These are phyloP conservation scores for Saccharum hybrid DNA, from an alignment of 202 grass and related monocot genomes.

Conservation along the genomic window DNA sequence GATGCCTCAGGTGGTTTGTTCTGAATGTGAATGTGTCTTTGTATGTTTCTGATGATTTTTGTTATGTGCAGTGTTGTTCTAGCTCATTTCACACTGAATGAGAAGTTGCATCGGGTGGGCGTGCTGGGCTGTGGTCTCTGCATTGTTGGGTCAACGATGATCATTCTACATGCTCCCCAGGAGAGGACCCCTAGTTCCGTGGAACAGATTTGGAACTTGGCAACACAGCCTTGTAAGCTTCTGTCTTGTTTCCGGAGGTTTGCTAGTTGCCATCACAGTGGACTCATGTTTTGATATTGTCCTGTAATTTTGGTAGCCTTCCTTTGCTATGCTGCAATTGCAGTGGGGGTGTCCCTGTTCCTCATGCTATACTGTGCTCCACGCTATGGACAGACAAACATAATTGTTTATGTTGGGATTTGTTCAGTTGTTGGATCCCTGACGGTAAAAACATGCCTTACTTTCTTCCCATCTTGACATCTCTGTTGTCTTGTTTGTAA, in stretches of 20 bases:
- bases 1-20: neutral
- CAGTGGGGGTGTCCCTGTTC: conserved; percentile 71
- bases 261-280: neutral
- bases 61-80: conserved; percentile 69
- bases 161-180: conserved; percentile 91
- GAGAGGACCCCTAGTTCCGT: conserved; percentile 81
- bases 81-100: conserved; percentile 84
- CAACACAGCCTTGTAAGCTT: conserved; percentile 73
- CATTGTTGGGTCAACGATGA: conserved; percentile 93
- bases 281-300: conserved; percentile 5
- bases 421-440: conserved; percentile 92
- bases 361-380: conserved; percentile 84
- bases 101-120: conserved; percentile 87
- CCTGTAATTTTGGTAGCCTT: conserved; percentile 63
- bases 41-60: conserved; percentile 29
- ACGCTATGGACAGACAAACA: conserved; percentile 83
- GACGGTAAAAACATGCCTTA: conserved; percentile 59
- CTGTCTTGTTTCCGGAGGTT: neutral
- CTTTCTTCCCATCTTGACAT: neutral
- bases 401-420: conserved; percentile 93
- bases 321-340: conserved; percentile 74
- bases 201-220: conserved; percentile 86
- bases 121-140: conserved; percentile 90
- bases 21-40: neutral
- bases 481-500: neutral